A percentile compares a stretch with the other conserved stretches of the same genome.
Evolutionary conservation across 768 basidiomycete genomes (phyloP).

Genomic region (Phylloporus rhodoxanthus): DNA sequence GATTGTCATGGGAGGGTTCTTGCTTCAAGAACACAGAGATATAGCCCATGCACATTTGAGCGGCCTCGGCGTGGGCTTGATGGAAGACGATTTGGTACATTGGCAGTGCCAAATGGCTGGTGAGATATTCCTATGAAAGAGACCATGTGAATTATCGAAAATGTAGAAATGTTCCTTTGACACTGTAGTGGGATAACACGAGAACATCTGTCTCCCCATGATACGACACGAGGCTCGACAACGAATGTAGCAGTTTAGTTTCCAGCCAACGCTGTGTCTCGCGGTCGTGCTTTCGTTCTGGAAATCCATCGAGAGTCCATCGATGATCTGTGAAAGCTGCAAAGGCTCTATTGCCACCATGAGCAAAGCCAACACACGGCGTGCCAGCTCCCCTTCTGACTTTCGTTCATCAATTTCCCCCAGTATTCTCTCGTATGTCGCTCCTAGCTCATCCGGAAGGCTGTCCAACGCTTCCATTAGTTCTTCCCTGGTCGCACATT

Average conservation of each 20-base stretch:
- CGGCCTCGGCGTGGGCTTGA: background rate
- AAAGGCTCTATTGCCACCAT: no score
- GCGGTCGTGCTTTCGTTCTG: background rate
- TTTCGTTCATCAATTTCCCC: background rate
- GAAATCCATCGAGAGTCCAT: background rate
- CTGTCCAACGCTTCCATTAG: no score
- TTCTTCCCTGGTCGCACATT: background rate
- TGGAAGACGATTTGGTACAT: background rate
- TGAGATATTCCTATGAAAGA: slow-evolving; percentile 1
- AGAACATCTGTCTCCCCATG: background rate
- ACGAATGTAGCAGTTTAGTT: background rate
- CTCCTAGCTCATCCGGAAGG: background rate
- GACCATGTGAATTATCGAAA: no score
- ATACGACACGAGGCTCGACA: slow-evolving; percentile 1
- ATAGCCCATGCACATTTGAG: background rate
- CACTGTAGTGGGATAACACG: background rate
- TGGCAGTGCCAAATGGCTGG: background rate
- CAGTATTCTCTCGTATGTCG: slow-evolving; percentile 5
- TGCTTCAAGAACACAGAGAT: background rate
- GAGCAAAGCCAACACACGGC: no score
- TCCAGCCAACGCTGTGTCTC: background rate
- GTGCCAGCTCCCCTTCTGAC: no score
- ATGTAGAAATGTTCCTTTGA: background rate
- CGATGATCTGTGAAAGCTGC: background rate
- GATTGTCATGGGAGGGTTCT: background rate